phyloP scores from a whole-genome alignment of 805 yeast genomes.

The Wickerhamomyces rabaulensis region DNA sequence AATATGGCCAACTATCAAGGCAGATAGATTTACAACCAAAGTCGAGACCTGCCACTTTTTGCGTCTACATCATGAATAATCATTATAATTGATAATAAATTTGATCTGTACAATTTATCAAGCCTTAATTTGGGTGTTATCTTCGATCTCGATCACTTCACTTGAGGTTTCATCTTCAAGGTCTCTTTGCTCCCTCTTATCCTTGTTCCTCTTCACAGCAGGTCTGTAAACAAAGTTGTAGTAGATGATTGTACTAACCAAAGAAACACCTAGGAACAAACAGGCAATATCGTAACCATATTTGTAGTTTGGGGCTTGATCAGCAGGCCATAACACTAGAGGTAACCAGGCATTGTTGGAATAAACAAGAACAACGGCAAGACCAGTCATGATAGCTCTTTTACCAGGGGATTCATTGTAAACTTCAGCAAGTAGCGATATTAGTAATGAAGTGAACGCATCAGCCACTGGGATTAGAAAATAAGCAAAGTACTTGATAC shows the following conservation, averaged over 20 bases:
- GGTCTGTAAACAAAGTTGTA: background rate
- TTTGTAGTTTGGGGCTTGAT: conserved; percentile 36
- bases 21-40: no score
- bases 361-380: conserved; percentile 37
- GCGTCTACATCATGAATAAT: no score
- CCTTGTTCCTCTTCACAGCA: conserved; percentile 2
- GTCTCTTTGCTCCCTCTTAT: no score
- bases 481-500: conserved; percentile 9
- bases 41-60: no score
- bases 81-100: background rate
- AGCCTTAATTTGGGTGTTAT: no score
- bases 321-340: conserved; percentile 37
- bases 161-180: no score
- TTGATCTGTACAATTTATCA: no score
- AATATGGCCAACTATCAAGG: no score
- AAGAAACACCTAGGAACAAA: background rate
- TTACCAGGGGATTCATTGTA: conserved; percentile 29
- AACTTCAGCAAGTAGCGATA: conserved; percentile 10
- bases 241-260: background rate
- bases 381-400: conserved; percentile 34
- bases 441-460: conserved; percentile 6
- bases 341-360: conserved; percentile 39
- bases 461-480: conserved; percentile 8
- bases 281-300: conserved; percentile 27
- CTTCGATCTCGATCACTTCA: no score